Percentiles rank a stretch among this genome's conserved stretches.
These are phyloP conservation scores for Microbotryomycetes sp. DNA, from an alignment of 1,284 basidiomycete species.

Conservation along the genomic window DNA sequence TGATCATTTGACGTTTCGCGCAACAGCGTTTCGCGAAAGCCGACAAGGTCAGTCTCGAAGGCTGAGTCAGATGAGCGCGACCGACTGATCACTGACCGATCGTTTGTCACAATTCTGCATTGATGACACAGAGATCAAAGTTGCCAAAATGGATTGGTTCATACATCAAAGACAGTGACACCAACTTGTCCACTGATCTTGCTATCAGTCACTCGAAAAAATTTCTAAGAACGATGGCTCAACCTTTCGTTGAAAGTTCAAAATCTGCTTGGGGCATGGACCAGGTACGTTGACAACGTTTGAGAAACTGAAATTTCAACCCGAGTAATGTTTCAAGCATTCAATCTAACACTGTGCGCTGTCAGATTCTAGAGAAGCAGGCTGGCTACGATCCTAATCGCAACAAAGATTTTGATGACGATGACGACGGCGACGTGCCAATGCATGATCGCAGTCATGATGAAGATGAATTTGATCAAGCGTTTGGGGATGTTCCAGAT, in stretches of 20 bases:
- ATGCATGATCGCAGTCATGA: background rate
- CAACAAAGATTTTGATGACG: conserved; percentile 4
- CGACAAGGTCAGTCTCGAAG: conserved; percentile 61
- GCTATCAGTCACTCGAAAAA: conserved; percentile 78
- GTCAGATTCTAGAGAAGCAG: conserved; percentile 26
- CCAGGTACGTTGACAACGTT: conserved; percentile 54
- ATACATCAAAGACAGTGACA: conserved; percentile 94
- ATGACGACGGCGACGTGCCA: background rate
- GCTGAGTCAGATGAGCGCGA: no score
- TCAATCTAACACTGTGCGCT: background rate
- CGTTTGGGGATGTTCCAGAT: background rate
- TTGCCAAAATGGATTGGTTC: conserved; percentile 99
- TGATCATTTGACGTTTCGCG: background rate
- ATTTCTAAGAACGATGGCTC: conserved; percentile 96
- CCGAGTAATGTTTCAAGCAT: no score
- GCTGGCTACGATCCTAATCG: conserved; percentile 12
- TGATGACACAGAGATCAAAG: conserved; percentile 60
- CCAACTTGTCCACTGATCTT: conserved; percentile 98
- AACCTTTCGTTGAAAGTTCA: conserved; percentile 90
- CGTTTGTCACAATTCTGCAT: background rate
- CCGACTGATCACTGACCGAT: no score
- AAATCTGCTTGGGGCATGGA: conserved; percentile 89
- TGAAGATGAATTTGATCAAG: background rate
- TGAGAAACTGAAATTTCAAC: background rate
- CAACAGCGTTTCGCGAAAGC: conserved; percentile 91